Percentiles rank a stretch among this genome's conserved stretches.
Evolutionary conservation across 805 yeast species (phyloP).

Genomic region (Torulaspora delbrueckii): DNA sequence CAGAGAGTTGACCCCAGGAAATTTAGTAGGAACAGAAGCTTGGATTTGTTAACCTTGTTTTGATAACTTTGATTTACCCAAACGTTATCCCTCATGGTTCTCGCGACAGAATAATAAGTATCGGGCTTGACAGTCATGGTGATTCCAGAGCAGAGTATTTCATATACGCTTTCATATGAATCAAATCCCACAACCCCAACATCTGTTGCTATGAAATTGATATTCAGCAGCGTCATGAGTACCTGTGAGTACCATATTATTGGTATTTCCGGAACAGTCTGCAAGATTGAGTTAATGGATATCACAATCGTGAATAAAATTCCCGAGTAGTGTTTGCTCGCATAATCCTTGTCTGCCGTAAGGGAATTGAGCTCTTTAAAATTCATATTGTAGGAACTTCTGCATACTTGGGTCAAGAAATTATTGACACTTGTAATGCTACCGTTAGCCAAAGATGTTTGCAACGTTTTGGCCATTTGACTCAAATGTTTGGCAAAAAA

Average conservation of each 20-base stretch:
- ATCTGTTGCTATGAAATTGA: conserved; percentile 22
- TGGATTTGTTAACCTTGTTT: conserved; percentile 22
- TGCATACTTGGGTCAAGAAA: conserved; percentile 11
- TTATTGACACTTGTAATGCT: neutral
- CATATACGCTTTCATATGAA: conserved; percentile 26
- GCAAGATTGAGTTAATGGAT: conserved; percentile 17
- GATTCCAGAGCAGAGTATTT: conserved; percentile 15
- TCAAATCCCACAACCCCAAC: conserved; percentile 28
- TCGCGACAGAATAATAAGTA: conserved; percentile 8
- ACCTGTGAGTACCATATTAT: conserved; percentile 15
- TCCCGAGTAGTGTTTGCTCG: conserved; percentile 17
- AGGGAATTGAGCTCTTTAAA: conserved; percentile 11
- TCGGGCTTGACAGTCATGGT: neutral
- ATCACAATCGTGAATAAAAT: conserved; percentile 21
- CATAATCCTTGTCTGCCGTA: conserved; percentile 13
- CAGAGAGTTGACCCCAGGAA: conserved; percentile 22
- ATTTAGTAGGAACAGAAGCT: conserved; percentile 22
- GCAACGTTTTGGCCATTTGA: conserved; percentile 22
- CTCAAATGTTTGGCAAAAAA: conserved; percentile 17
- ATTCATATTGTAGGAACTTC: conserved; percentile 13
- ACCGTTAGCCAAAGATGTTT: conserved; percentile 12
- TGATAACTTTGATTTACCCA: conserved; percentile 4
- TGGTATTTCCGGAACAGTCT: conserved; percentile 4
- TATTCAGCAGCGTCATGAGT: conserved; percentile 17
- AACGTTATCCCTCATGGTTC: conserved; percentile 16